Evolutionary conservation across 2,329 filamentous ascomycete genomes (phyloP).

Genomic region (Ophiostoma sp.): DNA sequence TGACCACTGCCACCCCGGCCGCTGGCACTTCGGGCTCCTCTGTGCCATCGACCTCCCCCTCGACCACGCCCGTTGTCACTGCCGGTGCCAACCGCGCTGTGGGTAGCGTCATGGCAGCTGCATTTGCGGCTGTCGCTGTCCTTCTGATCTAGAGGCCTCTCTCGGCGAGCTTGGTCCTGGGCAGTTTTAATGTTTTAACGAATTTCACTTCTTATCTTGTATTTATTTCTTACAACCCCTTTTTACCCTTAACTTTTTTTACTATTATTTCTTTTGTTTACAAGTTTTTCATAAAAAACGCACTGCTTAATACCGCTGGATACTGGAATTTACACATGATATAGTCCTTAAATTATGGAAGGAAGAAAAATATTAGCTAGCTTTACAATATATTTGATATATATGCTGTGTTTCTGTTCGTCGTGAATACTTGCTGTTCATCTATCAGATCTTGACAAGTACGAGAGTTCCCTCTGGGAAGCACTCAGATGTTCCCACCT

Average conservation of each 20-base stretch:
- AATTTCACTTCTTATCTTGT: constrained; percentile 8
- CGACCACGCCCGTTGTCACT: constrained; percentile 34
- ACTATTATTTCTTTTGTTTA: background rate
- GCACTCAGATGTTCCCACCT: too few species aligned
- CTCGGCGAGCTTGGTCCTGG: constrained; percentile 12
- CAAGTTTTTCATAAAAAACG: background rate
- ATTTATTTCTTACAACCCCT: background rate
- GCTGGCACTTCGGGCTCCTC: background rate
- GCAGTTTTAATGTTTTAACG: constrained; percentile 1
- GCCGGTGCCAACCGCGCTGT: constrained; percentile 49
- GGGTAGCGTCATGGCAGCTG: constrained; percentile 49
- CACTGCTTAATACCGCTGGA: background rate
- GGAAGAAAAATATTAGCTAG: background rate
- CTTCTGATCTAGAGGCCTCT: constrained; percentile 46
- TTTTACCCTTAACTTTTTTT: background rate
- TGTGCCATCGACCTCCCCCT: constrained; percentile 27
- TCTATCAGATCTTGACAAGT: too few species aligned
- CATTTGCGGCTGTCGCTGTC: constrained; percentile 46
- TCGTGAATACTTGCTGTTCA: too few species aligned
- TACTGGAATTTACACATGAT: background rate
- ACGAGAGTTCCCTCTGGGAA: too few species aligned
- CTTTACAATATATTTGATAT: constrained; percentile 1
- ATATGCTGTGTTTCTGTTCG: background rate
- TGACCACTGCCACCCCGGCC: background rate
- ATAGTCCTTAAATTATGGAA: background rate